A percentile compares a stretch with the other conserved stretches of the same genome.
phyloP scores from a whole-genome alignment of 2,329 filamentous ascomycete genomes.

The Mycosphaerella sp. region DNA sequence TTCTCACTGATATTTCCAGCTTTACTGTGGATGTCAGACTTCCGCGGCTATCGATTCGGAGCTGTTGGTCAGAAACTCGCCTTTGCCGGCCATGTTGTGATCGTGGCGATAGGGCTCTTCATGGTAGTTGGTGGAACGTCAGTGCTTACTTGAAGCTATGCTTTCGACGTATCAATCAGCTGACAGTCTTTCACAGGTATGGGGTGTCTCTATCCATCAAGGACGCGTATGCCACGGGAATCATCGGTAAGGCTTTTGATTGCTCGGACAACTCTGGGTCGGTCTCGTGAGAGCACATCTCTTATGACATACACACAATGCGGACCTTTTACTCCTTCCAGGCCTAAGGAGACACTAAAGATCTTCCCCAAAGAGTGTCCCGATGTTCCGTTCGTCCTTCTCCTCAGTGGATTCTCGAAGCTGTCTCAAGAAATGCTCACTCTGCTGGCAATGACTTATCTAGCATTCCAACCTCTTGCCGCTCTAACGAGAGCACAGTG shows the following conservation, averaged over 20 bases:
- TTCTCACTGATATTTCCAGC: constrained; percentile 45
- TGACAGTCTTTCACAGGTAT: constrained; percentile 32
- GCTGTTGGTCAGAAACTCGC: constrained; percentile 30
- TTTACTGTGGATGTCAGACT: constrained; percentile 47
- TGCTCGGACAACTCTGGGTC: constrained; percentile 10
- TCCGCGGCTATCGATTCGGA: constrained; percentile 39
- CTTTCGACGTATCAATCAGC: neutral
- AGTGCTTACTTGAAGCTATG: neutral
- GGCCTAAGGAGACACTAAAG: too few species aligned
- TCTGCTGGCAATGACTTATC: constrained; percentile 44
- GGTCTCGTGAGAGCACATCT: neutral
- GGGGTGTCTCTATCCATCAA: constrained; percentile 47
- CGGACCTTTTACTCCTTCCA: too few species aligned
- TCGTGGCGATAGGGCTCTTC: constrained; percentile 42
- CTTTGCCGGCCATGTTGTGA: constrained; percentile 37
- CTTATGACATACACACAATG: too few species aligned
- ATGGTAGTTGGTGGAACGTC: constrained; percentile 42
- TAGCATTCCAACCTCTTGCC: constrained; percentile 51
- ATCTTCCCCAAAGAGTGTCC: constrained; percentile 40
- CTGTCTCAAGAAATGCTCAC: constrained; percentile 34
- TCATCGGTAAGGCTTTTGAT: constrained; percentile 6
- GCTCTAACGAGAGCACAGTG: constrained; percentile 47
- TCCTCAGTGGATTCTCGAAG: constrained; percentile 35
- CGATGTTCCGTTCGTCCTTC: constrained; percentile 39
- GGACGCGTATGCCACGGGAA: constrained; percentile 44